Evolutionary conservation across 192 early-diverging fungal genomes (phyloP).

Genomic region (Coemansia sp.): DNA sequence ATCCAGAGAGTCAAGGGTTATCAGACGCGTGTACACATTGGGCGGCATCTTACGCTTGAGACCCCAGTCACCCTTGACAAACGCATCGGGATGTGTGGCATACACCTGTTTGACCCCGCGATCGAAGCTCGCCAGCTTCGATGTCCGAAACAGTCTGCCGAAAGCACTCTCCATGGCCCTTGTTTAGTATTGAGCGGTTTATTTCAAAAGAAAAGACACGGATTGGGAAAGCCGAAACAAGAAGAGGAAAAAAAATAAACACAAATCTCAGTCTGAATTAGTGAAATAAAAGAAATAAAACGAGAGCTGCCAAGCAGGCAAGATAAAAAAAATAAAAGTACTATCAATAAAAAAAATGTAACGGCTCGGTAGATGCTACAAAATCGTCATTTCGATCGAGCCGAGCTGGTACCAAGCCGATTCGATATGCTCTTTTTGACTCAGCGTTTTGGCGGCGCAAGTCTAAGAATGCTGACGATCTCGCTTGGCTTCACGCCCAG

Average conservation of each 20-base stretch:
- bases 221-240: background rate
- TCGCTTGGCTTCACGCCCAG: constrained; percentile 62
- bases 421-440: too few relatives aligned
- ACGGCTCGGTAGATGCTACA: too few relatives aligned
- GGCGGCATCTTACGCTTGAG: constrained; percentile 72
- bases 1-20: constrained; percentile 62
- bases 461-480: constrained; percentile 54
- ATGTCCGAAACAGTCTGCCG: constrained; percentile 64
- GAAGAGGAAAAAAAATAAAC: background rate
- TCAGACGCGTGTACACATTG: constrained; percentile 59
- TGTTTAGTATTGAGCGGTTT: background rate
- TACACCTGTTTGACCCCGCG: constrained; percentile 71
- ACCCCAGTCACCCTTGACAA: constrained; percentile 66
- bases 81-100: constrained; percentile 58
- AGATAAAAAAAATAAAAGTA: too few relatives aligned
- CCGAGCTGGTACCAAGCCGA: too few relatives aligned
- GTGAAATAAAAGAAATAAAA: background rate
- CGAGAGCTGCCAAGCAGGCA: too few relatives aligned
- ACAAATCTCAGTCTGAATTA: background rate
- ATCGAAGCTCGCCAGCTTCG: constrained; percentile 69
- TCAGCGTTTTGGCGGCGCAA: constrained; percentile 56
- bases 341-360: too few relatives aligned
- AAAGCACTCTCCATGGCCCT: constrained; percentile 63
- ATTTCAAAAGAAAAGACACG: background rate
- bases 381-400: too few relatives aligned